Evolutionary conservation across 2,329 filamentous ascomycete genomes (phyloP), one percentile per base, ranked within the genome.

Genomic region (Verticillium nubilum): DNA sequence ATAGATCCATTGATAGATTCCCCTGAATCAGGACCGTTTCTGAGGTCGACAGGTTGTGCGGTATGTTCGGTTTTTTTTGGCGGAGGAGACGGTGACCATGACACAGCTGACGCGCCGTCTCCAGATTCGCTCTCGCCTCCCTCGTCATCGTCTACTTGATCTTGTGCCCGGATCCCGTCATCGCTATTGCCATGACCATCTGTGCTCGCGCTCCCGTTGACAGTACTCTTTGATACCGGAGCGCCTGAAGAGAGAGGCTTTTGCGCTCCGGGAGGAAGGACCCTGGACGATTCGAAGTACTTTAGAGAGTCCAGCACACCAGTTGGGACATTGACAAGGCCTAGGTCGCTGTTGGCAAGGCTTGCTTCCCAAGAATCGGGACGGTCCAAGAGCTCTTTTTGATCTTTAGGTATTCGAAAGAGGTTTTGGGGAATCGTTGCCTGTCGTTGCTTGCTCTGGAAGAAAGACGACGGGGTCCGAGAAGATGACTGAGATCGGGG

Each of bases 401-500:
- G 79, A 47, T 77, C 72, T 17, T 67, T 69, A 0, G 76, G 74
- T 6, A 80, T 69, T 26, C 59, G 69, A 19, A 70, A 60, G 23
- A 71, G 62, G 13, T 62, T 69, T 6, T 67, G 68, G 12, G 67
- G 69, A 0, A 72, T 63, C 23, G 19, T 56, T 5, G 50, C 25
- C 23, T 29, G 31, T 19, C 35, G 53, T 10, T 54, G 31, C 47
- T 58, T 56, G 26, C 13, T 52, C 23, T 19, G 60, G 53, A 29
- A 50, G 47, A 28, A 29, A 53, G 25, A 29, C 12, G 15, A 7
- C 15, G 26, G 52, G 7, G 13, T 25, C 17, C 52, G 52, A 3
- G 25, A 29, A 12, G 27, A 27, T n/a, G 52, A 12, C 5, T 17
- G 52, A 10, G 52, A n/a, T 25, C 19, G 52, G 52, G 52, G 25